Evolutionary conservation across 192 early-diverging fungal species (phyloP).

Genomic region (Pilobolus umbonatus): DNA sequence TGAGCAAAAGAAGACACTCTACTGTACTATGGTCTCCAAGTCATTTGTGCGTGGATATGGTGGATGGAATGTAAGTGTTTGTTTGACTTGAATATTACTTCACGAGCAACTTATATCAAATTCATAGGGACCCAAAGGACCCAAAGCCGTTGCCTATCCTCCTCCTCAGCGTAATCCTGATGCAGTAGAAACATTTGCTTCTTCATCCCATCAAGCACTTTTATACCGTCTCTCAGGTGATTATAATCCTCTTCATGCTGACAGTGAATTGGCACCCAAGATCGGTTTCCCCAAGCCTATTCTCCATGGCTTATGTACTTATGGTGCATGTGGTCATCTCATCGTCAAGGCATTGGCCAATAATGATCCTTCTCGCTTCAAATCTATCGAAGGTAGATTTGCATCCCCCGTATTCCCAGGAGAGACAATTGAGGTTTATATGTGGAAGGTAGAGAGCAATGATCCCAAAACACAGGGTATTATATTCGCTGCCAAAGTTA

Average conservation of each 20-base stretch:
- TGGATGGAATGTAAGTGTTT: slow-evolving; percentile 53
- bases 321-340: slow-evolving; percentile 52
- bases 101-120: background rate
- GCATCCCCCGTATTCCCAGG: slow-evolving; percentile 71
- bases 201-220: slow-evolving; percentile 55
- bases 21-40: slow-evolving; percentile 43
- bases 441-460: slow-evolving; percentile 65
- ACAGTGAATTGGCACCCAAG: slow-evolving; percentile 58
- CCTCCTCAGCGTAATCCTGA: slow-evolving; percentile 61
- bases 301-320: slow-evolving; percentile 65
- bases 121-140: slow-evolving; percentile 59
- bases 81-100: background rate
- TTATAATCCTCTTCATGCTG: slow-evolving; percentile 74
- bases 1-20: slow-evolving; percentile 32
- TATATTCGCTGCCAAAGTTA: slow-evolving; percentile 54
- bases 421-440: slow-evolving; percentile 59
- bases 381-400: slow-evolving; percentile 62
- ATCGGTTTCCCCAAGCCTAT: slow-evolving; percentile 71
- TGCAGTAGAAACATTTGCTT: slow-evolving; percentile 39
- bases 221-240: slow-evolving; percentile 74
- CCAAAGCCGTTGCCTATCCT: slow-evolving; percentile 43
- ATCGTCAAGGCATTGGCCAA: slow-evolving; percentile 49
- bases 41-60: slow-evolving; percentile 69
- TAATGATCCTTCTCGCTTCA: slow-evolving; percentile 52
- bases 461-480: slow-evolving; percentile 41